These are phyloP conservation scores for Boletus reticulatus DNA, from an alignment of 768 basidiomycete species.

Conservation along the genomic window DNA sequence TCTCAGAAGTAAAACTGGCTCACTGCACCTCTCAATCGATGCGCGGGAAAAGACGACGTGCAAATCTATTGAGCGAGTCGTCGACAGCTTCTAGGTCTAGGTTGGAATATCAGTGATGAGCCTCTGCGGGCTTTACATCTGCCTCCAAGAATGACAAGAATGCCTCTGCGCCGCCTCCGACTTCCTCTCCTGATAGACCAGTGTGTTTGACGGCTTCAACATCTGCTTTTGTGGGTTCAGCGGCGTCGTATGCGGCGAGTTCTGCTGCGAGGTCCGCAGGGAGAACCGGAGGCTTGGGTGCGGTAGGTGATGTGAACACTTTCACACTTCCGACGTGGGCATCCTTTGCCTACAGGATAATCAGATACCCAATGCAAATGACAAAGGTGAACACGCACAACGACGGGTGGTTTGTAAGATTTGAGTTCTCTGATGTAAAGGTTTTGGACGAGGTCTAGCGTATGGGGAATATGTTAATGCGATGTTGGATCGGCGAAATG, in stretches of 20 bases:
- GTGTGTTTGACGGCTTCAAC: conserved; percentile 35
- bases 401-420: conserved; percentile 75
- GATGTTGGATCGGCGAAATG: conserved; percentile 23
- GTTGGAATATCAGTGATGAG: conserved; percentile 43
- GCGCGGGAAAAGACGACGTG: neutral
- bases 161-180: conserved; percentile 57
- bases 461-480: neutral
- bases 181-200: conserved; percentile 20
- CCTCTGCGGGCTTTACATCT: conserved; percentile 67
- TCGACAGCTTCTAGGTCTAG: conserved; percentile 8
- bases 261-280: conserved; percentile 87
- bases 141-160: conserved; percentile 81
- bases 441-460: conserved; percentile 87
- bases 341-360: conserved; percentile 66
- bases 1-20: neutral
- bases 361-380: neutral
- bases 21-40: neutral
- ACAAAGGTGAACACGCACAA: conserved; percentile 46
- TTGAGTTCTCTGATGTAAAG: conserved; percentile 89
- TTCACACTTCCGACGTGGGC: conserved; percentile 90
- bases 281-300: conserved; percentile 72
- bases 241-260: conserved; percentile 79
- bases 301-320: conserved; percentile 67
- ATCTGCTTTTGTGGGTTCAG: conserved; percentile 63
- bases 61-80: conserved; percentile 17